Evolutionary conservation across 805 yeast species (phyloP), one percentile per base, ranked within the genome.

Genomic region (Danielia oregonensis): DNA sequence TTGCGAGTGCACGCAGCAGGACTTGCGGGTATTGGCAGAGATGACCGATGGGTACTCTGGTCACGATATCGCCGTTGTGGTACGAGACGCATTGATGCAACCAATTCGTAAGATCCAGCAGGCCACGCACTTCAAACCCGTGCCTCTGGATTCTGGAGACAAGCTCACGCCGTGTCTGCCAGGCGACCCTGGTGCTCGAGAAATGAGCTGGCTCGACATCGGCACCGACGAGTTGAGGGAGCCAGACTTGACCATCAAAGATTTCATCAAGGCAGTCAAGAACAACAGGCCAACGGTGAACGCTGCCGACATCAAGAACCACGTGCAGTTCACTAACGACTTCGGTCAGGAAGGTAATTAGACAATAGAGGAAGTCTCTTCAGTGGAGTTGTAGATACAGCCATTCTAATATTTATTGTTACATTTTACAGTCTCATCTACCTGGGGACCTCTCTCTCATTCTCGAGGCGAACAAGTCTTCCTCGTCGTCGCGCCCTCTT

Each of bases 31-130:
- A 1, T 69, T 93, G 44, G 97, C 93, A 0, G 88, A 83, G 37
- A 82, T 93, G 88, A 91, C 97, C 0, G 95, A 87, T 5, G 98
- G 98, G 7, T 91, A 93, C 60, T 87, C 96, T 2, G 99, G 99
- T 34, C 95, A 91, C 56, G 99, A 93, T 72, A 76, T 93, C 26
- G 91, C 97, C 0, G 96, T 93, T 22, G 95, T 88, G 8, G 98
- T 93, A 3, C 79, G 95, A 50, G 99, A 93, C 60, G 97, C 97
- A 0, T 68, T 93, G 48, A 93, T 93, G 98, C 94, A 91, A 60
- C 98, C 99, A 2, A 87, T 93, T 39, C 76, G 98, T 51, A 88
- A 87, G 56, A 87, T 93, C 43, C 97, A 91, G 61, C 82, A 78
- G 53, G 97, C 98, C 0, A 93, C 98, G 0, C 98, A 93, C 68